Evolutionary conservation across 345 rosid genomes (phyloP), one percentile per base, ranked within the genome.

Genomic region (Brassica cretica): DNA sequence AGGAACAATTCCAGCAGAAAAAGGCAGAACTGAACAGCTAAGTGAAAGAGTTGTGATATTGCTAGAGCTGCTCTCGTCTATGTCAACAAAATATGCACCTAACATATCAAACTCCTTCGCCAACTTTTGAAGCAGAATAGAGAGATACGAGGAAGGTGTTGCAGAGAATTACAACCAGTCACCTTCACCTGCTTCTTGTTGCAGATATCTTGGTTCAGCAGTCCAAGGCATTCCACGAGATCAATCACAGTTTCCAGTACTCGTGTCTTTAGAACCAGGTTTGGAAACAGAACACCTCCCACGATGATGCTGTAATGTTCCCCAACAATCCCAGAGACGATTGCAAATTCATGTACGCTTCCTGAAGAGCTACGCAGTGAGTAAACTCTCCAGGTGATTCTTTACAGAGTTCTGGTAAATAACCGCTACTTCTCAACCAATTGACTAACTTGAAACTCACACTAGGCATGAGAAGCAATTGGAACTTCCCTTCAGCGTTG

Each of bases 51-150:
- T 80, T 32, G 90, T 62, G 66, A 94, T 76, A 64, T 75, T 73
- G 75, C 82, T 82, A 16, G 70, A 85, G 83, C 98, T 94, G 62
- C 72, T 77, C 25, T 74, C 14, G 25, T 87, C 97, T 77, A 93
- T 87, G 69, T 80, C 86, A 56, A 87, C 63, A 77, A 88, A 90
- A 76, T 88, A 89, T 4, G 70, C 77, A 62, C 84, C 88, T 32
- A 95, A 71, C 81, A 92, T 74, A 87, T 95, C 98, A 78, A 79
- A 83, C 78, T 93, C 97, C 73, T 84, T 70, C 0, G 94, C 84
- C 61, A 95, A 71, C 37, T 70, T 85, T 80, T 73, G 81, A 73
- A 90, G 81, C 81, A 70, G 84, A 44, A 70, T 70, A 19, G 24
- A 66, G 90, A 88, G 66, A 85, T 61, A 46, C 33, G 84, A 68